These are phyloP conservation scores for Psidium guajava DNA, from an alignment of 345 rosid genomes.

Conservation along the genomic window DNA sequence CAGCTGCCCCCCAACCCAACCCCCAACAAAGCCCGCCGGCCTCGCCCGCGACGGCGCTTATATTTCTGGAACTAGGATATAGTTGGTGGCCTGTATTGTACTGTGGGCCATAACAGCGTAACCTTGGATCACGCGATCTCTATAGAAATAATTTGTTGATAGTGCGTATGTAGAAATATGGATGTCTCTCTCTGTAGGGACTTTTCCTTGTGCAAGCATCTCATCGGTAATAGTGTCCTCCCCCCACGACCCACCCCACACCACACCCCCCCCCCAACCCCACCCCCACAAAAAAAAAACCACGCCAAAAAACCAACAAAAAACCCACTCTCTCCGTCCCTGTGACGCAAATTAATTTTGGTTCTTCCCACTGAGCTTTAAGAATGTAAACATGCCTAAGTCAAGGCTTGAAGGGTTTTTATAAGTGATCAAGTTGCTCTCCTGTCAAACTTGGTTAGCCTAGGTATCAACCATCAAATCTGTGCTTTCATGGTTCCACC, in stretches of 20 bases:
- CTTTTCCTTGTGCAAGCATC: conserved; percentile 13
- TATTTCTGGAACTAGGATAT: background rate
- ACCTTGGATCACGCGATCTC: background rate
- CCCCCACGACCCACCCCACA: too few relatives aligned
- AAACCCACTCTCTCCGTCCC: too few relatives aligned
- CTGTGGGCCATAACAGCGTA: background rate
- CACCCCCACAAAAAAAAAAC: too few relatives aligned
- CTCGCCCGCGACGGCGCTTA: conserved; percentile 75
- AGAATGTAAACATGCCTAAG: conserved; percentile 12
- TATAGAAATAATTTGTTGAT: background rate
- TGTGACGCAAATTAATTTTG: background rate
- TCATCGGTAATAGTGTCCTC: background rate
- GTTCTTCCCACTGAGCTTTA: conserved; percentile 4
- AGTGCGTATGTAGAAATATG: background rate
- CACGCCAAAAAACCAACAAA: too few relatives aligned
- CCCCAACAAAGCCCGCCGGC: conserved; percentile 45
- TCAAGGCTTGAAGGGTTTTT: conserved; percentile 89
- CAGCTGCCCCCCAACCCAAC: conserved; percentile 89
- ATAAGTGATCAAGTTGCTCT: conserved; percentile 74
- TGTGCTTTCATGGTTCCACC: background rate
- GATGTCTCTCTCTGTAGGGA: background rate
- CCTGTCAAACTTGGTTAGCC: conserved; percentile 61
- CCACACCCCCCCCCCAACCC: too few relatives aligned
- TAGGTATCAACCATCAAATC: conserved; percentile 37
- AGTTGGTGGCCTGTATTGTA: background rate